Base-by-base conservation (phyloP, 768 basidiomycete genomes). In the Gyrodon lividus region DNA sequence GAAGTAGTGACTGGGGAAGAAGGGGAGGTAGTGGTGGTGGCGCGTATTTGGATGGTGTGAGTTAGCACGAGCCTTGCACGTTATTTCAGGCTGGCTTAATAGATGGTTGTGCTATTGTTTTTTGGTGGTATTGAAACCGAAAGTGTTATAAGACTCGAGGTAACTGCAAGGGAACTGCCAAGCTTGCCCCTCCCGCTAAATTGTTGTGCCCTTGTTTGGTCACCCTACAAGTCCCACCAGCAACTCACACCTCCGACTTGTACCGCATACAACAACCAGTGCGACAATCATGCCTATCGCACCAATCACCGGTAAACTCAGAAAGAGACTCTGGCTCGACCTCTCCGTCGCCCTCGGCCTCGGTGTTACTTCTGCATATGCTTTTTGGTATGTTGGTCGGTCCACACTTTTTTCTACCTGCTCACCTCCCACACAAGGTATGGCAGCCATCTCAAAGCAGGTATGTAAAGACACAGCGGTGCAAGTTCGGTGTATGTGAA, bases 281-380 rank as follows among this genome's bases (percentile, higher is more conserved):
- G 50, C 17, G n/a, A n/a, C 58, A 44, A 69, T 59, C 53, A 92
- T 92, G 89, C 70, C 89, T 65, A 87, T 96, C 68, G 86, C 90
- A 55, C 92, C 93, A 61, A 93, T 96, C 72, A 89, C 89, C 46
- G 93, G 93, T 69, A 92, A 83, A 75, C 88, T 95, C 74, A 89
- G 93, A 76, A 96, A 95, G 74, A 79, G 84, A 63, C 83, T 95
- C 72, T 90, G 90, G 83, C 82, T 92, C 56, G 94, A 97, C 67
- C 61, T 96, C 56, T 77, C 82, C 42, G 76, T 81, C 61, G 80
- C 82, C 34, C 66, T 95, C 39, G 92, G 89, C 59, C 80, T 96
- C 46, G 93, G 92, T 23, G 58, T 86, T 48, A 75, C 82, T 43
- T 75, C 79, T 10, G 92, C 81, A 28, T 95, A 92, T 64, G 79